Conservation (phyloP, 129 eudicot species). For the Mikania micrantha region DNA sequence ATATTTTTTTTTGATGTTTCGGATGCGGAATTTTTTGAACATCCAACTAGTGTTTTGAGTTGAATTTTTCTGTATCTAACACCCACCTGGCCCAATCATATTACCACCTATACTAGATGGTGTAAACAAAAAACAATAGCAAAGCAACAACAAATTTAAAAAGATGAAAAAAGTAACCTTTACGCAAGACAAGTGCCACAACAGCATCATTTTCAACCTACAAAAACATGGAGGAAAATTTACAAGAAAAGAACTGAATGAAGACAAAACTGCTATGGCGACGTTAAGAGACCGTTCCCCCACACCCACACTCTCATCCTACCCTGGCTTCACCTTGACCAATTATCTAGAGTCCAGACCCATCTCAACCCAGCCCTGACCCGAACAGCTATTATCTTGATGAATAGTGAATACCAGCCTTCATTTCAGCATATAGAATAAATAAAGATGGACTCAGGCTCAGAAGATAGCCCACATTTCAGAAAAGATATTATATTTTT, state of each 20-base stretch:
- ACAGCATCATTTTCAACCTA: constrained; percentile 98
- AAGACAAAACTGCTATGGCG: background rate
- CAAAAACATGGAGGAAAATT: constrained; percentile 9
- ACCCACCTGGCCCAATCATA: background rate
- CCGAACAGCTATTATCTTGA: background rate
- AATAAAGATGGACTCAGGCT: background rate
- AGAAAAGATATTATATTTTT: background rate
- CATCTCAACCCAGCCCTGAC: background rate
- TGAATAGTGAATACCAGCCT: background rate
- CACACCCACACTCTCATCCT: background rate
- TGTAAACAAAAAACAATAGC: constrained; percentile 1
- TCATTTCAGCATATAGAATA: background rate
- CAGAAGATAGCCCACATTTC: background rate
- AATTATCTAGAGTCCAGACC: background rate
- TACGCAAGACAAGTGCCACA: constrained; percentile 90
- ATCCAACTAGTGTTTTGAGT: too few species aligned
- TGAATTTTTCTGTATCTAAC: too few species aligned
- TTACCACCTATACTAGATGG: background rate
- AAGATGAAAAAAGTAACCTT: constrained; percentile 49
- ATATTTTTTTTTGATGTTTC: too few species aligned
- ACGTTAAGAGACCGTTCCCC: background rate
- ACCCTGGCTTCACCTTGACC: background rate
- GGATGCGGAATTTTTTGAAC: too few species aligned
- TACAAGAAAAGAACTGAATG: constrained; percentile 2
- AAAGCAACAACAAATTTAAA: background rate